phyloP scores from a whole-genome alignment of 2,329 filamentous ascomycete species.

The Aspergillus sp. region DNA sequence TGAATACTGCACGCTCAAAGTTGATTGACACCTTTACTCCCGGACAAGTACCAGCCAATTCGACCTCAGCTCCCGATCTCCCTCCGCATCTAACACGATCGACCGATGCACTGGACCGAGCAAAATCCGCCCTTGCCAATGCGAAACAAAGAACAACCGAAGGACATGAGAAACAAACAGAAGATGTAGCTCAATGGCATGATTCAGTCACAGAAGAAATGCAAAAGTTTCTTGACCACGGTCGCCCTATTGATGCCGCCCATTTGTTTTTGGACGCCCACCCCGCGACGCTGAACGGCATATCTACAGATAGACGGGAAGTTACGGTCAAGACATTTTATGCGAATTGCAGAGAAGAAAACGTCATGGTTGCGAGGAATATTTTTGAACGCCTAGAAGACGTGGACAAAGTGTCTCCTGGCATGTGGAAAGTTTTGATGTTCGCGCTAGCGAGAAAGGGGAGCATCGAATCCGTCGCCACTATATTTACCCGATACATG shows the following conservation, averaged over 20 bases:
- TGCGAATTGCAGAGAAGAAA: constrained; percentile 39
- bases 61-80: not conserved
- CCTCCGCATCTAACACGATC: constrained; percentile 5
- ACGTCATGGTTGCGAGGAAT: constrained; percentile 41
- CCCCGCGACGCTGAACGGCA: constrained; percentile 20
- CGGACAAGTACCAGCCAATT: not conserved
- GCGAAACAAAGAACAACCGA: not conserved
- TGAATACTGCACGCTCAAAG: constrained; percentile 2
- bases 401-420: constrained; percentile 32
- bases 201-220: constrained; percentile 24
- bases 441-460: constrained; percentile 38
- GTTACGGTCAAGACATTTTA: constrained; percentile 37
- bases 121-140: not conserved
- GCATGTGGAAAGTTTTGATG: constrained; percentile 42
- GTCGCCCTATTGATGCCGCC: constrained; percentile 38
- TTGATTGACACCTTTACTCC: not conserved
- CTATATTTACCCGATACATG: constrained; percentile 33
- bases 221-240: constrained; percentile 27
- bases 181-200: not conserved
- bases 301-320: constrained; percentile 31
- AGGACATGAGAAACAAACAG: not conserved
- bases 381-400: constrained; percentile 39
- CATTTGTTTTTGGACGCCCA: constrained; percentile 37
- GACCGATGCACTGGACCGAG: constrained; percentile 2
- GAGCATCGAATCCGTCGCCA: constrained; percentile 39